phyloP scores from a whole-genome alignment of 179 eudicot genomes.

The Spinacia oleracea region DNA sequence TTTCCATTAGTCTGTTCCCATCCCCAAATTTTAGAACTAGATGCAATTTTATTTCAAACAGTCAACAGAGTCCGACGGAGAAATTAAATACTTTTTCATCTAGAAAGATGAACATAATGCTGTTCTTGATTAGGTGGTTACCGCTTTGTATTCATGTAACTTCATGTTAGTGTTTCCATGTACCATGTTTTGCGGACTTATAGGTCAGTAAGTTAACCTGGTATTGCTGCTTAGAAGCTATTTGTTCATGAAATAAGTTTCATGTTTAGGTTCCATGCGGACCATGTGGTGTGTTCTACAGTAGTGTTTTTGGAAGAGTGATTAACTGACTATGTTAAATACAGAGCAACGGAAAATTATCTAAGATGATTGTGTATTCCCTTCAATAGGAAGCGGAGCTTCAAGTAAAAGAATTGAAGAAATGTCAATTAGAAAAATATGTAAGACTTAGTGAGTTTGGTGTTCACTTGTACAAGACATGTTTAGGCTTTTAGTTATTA shows the following conservation, averaged over 20 bases:
- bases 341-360: no score
- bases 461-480: not conserved
- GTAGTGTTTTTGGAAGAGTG: not conserved
- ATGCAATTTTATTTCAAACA: not conserved
- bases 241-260: not conserved
- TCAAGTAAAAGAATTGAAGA: not conserved
- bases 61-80: not conserved
- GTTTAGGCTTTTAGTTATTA: not conserved
- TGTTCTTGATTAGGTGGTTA: no score
- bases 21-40: not conserved
- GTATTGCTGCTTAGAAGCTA: not conserved
- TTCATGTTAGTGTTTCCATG: slow-evolving; percentile 4
- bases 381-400: not conserved
- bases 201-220: not conserved
- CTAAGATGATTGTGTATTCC: not conserved
- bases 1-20: not conserved
- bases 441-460: not conserved
- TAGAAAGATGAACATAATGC: not conserved
- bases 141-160: not conserved
- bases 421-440: not conserved
- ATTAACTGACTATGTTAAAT: not conserved
- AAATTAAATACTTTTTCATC: not conserved
- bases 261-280: not conserved
- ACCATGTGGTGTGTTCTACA: not conserved
- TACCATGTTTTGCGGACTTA: not conserved